Evolutionary conservation across 352 stramenopile species (phyloP), one percentile per base, ranked within the genome.

Genomic region (Pythium rishiriense): DNA sequence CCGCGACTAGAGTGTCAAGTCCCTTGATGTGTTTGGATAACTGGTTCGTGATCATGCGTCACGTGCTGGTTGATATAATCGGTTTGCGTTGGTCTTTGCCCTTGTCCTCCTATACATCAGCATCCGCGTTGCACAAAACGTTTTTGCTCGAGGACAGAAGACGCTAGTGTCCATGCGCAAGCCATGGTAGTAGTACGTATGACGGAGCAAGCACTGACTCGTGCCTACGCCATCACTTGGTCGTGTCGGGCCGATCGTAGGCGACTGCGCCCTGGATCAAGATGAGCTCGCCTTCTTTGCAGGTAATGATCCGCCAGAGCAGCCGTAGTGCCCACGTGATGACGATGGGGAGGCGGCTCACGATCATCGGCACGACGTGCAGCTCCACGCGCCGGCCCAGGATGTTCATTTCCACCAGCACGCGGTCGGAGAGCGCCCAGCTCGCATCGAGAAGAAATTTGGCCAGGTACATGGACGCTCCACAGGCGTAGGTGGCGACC

Each of bases 261-360:
- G 61, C 46, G 22, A 72, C 60, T 15, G 54, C 55, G 35, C 66
- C 66, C n/a, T 68, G 59, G 15, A 69, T 43, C 1, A 72, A 3
- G 24, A 68, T 21, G 15, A 72, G 59, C 19, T 64, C 59, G 43
- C 42, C 55, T 14, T 51, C 24, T 21, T 11, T n/a, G 15, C 49
- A 51, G 19, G 14, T 48, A 4, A 55, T 26, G 11, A 64, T 25
- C 25, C 66, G 58, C 66, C 66, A 72, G 0, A 72, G 31, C 24
- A 66, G 47, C 11, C 60, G 59, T 11, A 45, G 33, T 3, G 66
- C 52, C 66, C 66, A 72, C 14, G 56, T 22, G 26, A 66, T 24
- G 21, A 69, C 24, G 33, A 58, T 64, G n/a, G 41, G 51, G 15
- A 58, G 25, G 24, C 66, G 48, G n/a, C 53, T 56, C 5, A 72